Evolutionary conservation across 2,329 filamentous ascomycete genomes (phyloP).

Genomic region (Ramularia endophylla): DNA sequence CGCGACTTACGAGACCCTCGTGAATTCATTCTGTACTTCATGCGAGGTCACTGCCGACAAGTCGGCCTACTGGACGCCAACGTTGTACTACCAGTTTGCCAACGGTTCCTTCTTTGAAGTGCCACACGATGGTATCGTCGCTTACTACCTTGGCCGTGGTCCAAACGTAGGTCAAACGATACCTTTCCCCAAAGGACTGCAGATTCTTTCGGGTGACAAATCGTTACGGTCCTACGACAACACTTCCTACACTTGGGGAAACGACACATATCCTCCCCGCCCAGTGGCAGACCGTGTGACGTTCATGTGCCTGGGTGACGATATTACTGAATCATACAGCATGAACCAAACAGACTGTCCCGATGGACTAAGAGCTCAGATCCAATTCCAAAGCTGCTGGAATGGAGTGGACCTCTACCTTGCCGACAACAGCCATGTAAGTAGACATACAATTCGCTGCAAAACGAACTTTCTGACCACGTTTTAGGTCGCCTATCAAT

Average conservation of each 20-base stretch:
- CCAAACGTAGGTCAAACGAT: slow-evolving; percentile 55
- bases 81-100: slow-evolving; percentile 30
- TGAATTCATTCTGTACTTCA: slow-evolving; percentile 49
- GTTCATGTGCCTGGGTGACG: slow-evolving; percentile 25
- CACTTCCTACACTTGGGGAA: slow-evolving; percentile 33
- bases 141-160: slow-evolving; percentile 58
- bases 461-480: too few species aligned
- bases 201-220: slow-evolving; percentile 64
- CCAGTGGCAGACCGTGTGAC: slow-evolving; percentile 51
- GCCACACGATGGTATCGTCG: slow-evolving; percentile 57
- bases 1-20: slow-evolving; percentile 56
- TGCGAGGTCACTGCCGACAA: slow-evolving; percentile 33
- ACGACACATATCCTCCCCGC: slow-evolving; percentile 28
- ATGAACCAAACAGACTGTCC: slow-evolving; percentile 31
- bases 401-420: slow-evolving; percentile 33
- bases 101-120: slow-evolving; percentile 43
- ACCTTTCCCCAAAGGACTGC: slow-evolving; percentile 61
- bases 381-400: slow-evolving; percentile 36
- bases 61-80: slow-evolving; percentile 35
- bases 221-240: slow-evolving; percentile 45
- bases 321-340: slow-evolving; percentile 25
- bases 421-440: slow-evolving; percentile 34
- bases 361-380: slow-evolving; percentile 32
- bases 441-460: too few species aligned
- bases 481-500: slow-evolving; percentile 31